A percentile compares a stretch with the other conserved stretches of the same genome.
These are phyloP conservation scores for Ilyonectria mors-panacis DNA, from an alignment of 2,329 filamentous ascomycete genomes.

Conservation along the genomic window DNA sequence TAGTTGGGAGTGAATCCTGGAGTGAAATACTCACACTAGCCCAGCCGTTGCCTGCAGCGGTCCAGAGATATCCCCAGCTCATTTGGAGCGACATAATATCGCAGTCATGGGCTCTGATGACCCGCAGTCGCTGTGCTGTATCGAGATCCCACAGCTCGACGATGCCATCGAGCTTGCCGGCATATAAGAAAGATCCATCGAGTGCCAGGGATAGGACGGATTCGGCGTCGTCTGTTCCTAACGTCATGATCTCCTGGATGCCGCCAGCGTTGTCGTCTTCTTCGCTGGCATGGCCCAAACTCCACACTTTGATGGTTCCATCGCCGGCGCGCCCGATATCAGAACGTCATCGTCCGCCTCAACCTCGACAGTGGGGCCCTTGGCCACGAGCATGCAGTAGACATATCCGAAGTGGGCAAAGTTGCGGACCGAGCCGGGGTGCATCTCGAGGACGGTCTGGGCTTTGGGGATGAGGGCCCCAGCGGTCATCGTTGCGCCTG, in stretches of 20 bases:
- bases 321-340: constrained; percentile 94
- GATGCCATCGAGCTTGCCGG: constrained; percentile 87
- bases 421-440: constrained; percentile 83
- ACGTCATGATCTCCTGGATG: constrained; percentile 78
- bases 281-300: constrained; percentile 62
- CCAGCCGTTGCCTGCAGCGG: constrained; percentile 89
- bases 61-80: constrained; percentile 88
- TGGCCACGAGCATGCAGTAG: constrained; percentile 93
- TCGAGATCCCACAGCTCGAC: constrained; percentile 98
- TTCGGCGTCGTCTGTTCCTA: constrained; percentile 73
- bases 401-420: constrained; percentile 97
- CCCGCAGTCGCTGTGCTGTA: constrained; percentile 89
- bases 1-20: not conserved
- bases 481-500: constrained; percentile 74
- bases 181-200: constrained; percentile 93
- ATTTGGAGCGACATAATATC: constrained; percentile 92
- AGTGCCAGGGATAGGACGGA: constrained; percentile 84
- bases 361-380: constrained; percentile 76
- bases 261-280: constrained; percentile 67
- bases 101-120: constrained; percentile 83
- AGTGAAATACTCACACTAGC: constrained; percentile 75
- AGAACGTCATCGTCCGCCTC: constrained; percentile 84
- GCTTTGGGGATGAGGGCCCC: constrained; percentile 67
- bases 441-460: constrained; percentile 80
- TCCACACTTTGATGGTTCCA: constrained; percentile 96